Conservation (phyloP, 2,329 filamentous ascomycete genomes). For the Fusarium luffae region DNA sequence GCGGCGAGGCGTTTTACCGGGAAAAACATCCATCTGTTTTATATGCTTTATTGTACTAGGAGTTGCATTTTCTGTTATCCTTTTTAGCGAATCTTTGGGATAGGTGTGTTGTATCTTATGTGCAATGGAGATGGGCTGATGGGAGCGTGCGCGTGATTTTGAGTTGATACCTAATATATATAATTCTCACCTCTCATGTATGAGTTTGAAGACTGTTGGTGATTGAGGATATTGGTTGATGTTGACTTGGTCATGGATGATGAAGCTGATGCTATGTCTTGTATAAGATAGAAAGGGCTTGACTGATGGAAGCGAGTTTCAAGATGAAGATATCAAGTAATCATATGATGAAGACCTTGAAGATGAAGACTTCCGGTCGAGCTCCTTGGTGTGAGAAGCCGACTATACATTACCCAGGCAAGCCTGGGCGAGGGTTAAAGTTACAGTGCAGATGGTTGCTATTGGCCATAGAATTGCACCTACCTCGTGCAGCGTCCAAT, state of each 20-base stretch:
- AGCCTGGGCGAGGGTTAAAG: background rate
- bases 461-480: too few relatives aligned
- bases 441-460: background rate
- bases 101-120: background rate
- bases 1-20: constrained; percentile 36
- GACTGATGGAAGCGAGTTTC: background rate
- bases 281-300: background rate
- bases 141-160: constrained; percentile 19
- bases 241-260: too few relatives aligned
- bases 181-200: constrained; percentile 34
- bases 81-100: constrained; percentile 27
- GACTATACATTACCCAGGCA: background rate
- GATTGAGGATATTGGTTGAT: too few relatives aligned
- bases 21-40: constrained; percentile 23
- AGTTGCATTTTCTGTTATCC: constrained; percentile 17
- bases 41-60: constrained; percentile 6
- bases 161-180: constrained; percentile 34
- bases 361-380: too few relatives aligned
- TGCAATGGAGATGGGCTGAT: constrained; percentile 15
- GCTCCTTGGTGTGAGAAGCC: too few relatives aligned
- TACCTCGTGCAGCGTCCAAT: too few relatives aligned
- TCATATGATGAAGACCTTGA: too few relatives aligned
- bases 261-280: fast-evolving
- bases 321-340: background rate
- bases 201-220: background rate